Evolutionary conservation across 129 eudicot genomes (phyloP).

Genomic region (Tagetes patula): DNA sequence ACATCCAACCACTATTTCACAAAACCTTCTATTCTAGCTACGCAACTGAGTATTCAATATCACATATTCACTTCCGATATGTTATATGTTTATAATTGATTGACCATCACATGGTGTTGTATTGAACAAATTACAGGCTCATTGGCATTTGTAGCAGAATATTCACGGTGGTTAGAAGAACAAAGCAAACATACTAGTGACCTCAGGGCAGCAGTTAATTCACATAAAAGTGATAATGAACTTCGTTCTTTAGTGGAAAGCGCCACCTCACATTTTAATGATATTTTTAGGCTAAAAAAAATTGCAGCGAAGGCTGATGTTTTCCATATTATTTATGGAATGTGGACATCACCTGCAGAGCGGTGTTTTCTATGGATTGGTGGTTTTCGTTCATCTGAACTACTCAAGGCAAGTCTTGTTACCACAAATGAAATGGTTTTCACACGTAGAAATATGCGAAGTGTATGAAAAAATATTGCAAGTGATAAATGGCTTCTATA

Average conservation of each 20-base stretch:
- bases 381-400: slow-evolving; percentile 92
- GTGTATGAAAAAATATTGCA: background rate
- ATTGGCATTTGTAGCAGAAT: slow-evolving; percentile 87
- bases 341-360: slow-evolving; percentile 99
- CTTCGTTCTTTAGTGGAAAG: slow-evolving; percentile 71
- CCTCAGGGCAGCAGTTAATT: slow-evolving; percentile 72
- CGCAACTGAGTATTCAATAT: background rate
- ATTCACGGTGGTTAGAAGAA: slow-evolving; percentile 88
- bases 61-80: background rate
- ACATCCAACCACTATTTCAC: background rate
- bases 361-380: slow-evolving; percentile 97
- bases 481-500: slow-evolving; percentile 6
- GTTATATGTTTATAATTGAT: background rate
- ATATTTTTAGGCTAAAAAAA: slow-evolving; percentile 70
- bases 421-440: background rate
- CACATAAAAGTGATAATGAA: slow-evolving; percentile 79
- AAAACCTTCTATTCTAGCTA: background rate
- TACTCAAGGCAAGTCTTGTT: slow-evolving; percentile 59
- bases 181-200: slow-evolving; percentile 70
- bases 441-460: background rate
- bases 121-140: slow-evolving; percentile 56
- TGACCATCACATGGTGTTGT: background rate
- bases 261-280: slow-evolving; percentile 65
- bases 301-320: slow-evolving; percentile 89
- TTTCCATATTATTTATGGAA: slow-evolving; percentile 89